A percentile compares a stretch with the other conserved stretches of the same genome.
phyloP scores from a whole-genome alignment of 2,329 filamentous ascomycete species.

The Penicillium sp. region DNA sequence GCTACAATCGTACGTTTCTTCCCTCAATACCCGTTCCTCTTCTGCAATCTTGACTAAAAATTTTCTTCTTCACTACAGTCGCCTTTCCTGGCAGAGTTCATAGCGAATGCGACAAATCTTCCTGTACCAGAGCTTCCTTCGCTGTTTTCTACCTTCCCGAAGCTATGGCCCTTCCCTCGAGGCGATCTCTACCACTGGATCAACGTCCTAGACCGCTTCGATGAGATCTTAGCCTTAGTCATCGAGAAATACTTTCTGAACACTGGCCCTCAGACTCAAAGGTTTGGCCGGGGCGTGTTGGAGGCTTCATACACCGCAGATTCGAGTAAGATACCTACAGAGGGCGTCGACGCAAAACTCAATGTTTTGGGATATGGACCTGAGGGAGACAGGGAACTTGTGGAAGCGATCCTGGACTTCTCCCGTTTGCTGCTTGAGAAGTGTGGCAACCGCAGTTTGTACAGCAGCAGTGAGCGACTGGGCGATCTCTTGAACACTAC shows the following conservation, averaged over 20 bases:
- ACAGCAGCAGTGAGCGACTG: slow-evolving; percentile 86
- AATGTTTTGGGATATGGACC: slow-evolving; percentile 61
- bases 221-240: slow-evolving; percentile 79
- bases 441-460: slow-evolving; percentile 94
- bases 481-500: slow-evolving; percentile 88
- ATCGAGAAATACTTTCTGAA: slow-evolving; percentile 76
- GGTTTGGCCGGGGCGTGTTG: slow-evolving; percentile 57
- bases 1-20: slow-evolving; percentile 44
- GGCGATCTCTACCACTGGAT: slow-evolving; percentile 99
- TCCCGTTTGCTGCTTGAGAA: slow-evolving; percentile 86
- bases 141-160: slow-evolving; percentile 76
- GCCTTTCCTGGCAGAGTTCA: slow-evolving; percentile 79
- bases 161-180: slow-evolving; percentile 89
- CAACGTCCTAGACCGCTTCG: slow-evolving; percentile 86
- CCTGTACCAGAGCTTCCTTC: slow-evolving; percentile 74
- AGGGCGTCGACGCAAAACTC: slow-evolving; percentile 55
- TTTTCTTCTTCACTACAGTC: slow-evolving; percentile 57
- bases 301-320: slow-evolving; percentile 53
- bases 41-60: slow-evolving; percentile 18
- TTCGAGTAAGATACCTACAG: slow-evolving; percentile 57
- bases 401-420: slow-evolving; percentile 79
- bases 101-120: slow-evolving; percentile 61
- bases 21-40: slow-evolving; percentile 6
- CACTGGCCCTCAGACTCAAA: slow-evolving; percentile 73
- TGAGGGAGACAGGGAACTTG: slow-evolving; percentile 76